Base-by-base conservation (phyloP, 179 eudicot genomes). In the Spergularia azorica region DNA sequence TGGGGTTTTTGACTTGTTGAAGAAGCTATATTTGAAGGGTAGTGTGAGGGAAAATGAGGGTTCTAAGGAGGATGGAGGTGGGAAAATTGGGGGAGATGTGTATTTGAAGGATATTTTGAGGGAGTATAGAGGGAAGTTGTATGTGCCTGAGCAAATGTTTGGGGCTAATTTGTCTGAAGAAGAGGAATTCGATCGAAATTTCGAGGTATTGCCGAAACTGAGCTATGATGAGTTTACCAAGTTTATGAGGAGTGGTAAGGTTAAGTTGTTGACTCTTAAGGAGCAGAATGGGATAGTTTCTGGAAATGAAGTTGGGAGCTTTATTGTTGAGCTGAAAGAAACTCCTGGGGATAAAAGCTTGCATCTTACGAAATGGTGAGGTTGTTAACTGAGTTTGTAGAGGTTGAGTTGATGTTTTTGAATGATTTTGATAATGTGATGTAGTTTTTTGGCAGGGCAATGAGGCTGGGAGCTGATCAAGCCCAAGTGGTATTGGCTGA, bases 131-230 rank as follows among this genome's bases (percentile, higher is more conserved):
- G 98, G 98, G 73, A 84, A 94, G 77, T 85, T 94, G 2, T 92
- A 92, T 87, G 98, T 92, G 39, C 98, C 98, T 13, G 96, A 92
- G 81, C 91, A 92, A 74, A 70, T 91, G 59, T 94, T 94, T 69
- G 87, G 81, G 75, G 67, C 82, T 6, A 87, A 72, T 72, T 79
- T 94, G 74, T 88, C 98, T 0, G 92, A 94, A 79, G 96, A 90
- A 66, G 93, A 90, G 67, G 86, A 83, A 58, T 94, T 94, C 32
- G 89, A 88, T 60, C 83, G 69, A 64, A 78, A 51, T 72, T 89
- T 89, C 16, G 84, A 88, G 77, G 76, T 57, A 32, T 87, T 91
- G 77, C 97, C 98, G 0, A 85, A 77, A 72, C 78, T 94, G 90
- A 85, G 81, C 69, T 87, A 83, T 38, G 92, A 88, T 16, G 91